These are phyloP conservation scores for Lonicera japonica DNA, from an alignment of 129 eudicot species.

Conservation along the genomic window DNA sequence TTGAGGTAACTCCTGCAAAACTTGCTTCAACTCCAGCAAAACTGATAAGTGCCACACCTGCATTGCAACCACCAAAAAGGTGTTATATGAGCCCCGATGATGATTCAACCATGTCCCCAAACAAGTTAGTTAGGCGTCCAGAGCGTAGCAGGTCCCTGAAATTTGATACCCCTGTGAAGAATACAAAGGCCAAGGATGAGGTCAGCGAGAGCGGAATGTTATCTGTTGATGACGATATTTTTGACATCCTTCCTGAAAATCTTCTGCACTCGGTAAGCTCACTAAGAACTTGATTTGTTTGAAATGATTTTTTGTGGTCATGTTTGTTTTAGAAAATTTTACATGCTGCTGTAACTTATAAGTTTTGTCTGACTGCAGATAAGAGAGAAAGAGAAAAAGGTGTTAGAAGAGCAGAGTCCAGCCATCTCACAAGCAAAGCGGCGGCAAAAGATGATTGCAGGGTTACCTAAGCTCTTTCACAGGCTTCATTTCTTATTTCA, in stretches of 20 bases:
- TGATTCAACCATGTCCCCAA: constrained; percentile 34
- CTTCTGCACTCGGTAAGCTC: constrained; percentile 65
- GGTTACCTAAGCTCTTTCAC: constrained; percentile 69
- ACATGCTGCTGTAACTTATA: background rate
- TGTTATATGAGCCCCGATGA: constrained; percentile 56
- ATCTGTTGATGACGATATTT: constrained; percentile 31
- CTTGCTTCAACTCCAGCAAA: constrained; percentile 44
- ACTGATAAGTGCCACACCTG: constrained; percentile 58
- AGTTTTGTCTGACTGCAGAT: constrained; percentile 37
- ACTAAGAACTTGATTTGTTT: background rate
- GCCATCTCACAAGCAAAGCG: constrained; percentile 68
- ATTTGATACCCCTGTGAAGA: constrained; percentile 52
- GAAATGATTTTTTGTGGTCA: background rate
- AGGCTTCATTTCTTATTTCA: constrained; percentile 50
- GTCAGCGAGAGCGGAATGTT: constrained; percentile 1
- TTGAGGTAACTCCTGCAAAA: constrained; percentile 43
- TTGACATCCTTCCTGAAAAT: constrained; percentile 40
- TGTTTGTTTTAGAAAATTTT: background rate
- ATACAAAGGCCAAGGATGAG: constrained; percentile 14
- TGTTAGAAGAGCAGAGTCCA: constrained; percentile 59
- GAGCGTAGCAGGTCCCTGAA: constrained; percentile 41
- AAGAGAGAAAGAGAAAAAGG: constrained; percentile 49
- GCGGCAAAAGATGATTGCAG: constrained; percentile 53
- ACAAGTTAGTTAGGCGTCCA: constrained; percentile 44
- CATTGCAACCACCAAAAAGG: constrained; percentile 37